Evolutionary conservation across 2,329 filamentous ascomycete genomes (phyloP).

Genomic region (Trichoderma simmonsii): DNA sequence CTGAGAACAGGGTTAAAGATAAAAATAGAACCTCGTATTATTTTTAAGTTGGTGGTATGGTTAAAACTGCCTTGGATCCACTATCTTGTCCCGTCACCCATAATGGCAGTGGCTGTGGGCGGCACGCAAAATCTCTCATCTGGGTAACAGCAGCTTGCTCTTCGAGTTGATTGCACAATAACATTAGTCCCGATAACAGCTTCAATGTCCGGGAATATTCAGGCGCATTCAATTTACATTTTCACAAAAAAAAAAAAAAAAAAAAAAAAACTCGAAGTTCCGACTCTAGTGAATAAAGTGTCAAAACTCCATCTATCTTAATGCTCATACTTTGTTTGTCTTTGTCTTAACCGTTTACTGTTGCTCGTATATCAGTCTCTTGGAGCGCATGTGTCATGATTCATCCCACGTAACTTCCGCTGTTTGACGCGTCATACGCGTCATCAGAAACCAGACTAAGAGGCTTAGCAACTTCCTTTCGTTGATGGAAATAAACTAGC

Average conservation of each 20-base stretch:
- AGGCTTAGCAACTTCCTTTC: neutral
- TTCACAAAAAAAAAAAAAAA: neutral
- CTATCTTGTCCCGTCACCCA: neutral
- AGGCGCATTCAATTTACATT: neutral
- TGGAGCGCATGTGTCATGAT: neutral
- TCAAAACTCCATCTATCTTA: neutral
- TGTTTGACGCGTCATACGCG: neutral
- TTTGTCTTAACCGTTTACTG: neutral
- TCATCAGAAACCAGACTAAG: neutral
- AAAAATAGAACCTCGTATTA: neutral
- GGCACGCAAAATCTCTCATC: neutral
- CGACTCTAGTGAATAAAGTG: neutral
- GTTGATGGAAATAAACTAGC: neutral
- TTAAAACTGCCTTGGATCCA: neutral
- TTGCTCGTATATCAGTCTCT: neutral
- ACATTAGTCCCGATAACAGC: neutral
- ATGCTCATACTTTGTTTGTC: neutral
- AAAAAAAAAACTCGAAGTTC: neutral
- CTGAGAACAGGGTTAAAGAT: neutral
- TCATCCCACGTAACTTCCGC: neutral
- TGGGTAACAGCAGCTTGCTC: neutral
- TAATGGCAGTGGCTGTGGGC: neutral
- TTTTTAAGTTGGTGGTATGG: neutral
- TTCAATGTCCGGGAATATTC: neutral
- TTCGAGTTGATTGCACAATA: neutral